Evolutionary conservation across 1,284 basidiomycete species (phyloP).

Genomic region (Sphagnurus paluster): DNA sequence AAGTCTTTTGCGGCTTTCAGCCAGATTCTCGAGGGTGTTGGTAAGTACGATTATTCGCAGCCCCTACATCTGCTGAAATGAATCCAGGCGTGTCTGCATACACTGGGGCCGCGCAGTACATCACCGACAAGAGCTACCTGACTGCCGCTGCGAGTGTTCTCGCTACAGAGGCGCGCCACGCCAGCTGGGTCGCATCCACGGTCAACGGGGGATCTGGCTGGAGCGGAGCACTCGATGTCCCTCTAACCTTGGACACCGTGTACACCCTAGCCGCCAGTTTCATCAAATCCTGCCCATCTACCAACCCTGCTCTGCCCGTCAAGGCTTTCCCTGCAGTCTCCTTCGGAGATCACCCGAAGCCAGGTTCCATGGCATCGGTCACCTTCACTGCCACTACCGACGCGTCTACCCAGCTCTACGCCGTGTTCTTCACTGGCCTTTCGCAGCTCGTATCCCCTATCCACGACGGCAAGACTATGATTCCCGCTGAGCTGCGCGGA

Average conservation of each 20-base stretch:
- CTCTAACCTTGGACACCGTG: slow-evolving; percentile 44
- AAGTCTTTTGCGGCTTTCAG: slow-evolving; percentile 54
- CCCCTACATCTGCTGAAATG: neutral
- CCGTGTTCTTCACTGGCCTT: slow-evolving; percentile 38
- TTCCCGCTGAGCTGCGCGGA: slow-evolving; percentile 27
- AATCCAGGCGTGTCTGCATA: slow-evolving; percentile 21
- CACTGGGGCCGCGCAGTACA: slow-evolving; percentile 37
- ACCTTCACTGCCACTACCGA: slow-evolving; percentile 9
- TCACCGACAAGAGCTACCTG: slow-evolving; percentile 38
- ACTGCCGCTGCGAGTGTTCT: slow-evolving; percentile 43
- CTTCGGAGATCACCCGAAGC: slow-evolving; percentile 15
- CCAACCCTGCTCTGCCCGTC: slow-evolving; percentile 47
- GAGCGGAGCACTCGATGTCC: slow-evolving; percentile 47
- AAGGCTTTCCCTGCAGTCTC: slow-evolving; percentile 44
- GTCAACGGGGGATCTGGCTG: slow-evolving; percentile 45
- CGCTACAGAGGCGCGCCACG: slow-evolving; percentile 45
- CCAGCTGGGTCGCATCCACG: slow-evolving; percentile 47
- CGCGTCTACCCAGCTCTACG: slow-evolving; percentile 20
- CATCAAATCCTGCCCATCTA: slow-evolving; percentile 51
- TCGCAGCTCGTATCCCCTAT: slow-evolving; percentile 28
- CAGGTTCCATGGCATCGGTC: slow-evolving; percentile 18
- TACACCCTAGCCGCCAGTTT: slow-evolving; percentile 44
- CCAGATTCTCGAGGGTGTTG: slow-evolving; percentile 57
- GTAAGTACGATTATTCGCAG: slow-evolving; percentile 9
- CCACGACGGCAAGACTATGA: slow-evolving; percentile 23